phyloP scores from a whole-genome alignment of 164 flowering plant species.

The Saururus chinensis region DNA sequence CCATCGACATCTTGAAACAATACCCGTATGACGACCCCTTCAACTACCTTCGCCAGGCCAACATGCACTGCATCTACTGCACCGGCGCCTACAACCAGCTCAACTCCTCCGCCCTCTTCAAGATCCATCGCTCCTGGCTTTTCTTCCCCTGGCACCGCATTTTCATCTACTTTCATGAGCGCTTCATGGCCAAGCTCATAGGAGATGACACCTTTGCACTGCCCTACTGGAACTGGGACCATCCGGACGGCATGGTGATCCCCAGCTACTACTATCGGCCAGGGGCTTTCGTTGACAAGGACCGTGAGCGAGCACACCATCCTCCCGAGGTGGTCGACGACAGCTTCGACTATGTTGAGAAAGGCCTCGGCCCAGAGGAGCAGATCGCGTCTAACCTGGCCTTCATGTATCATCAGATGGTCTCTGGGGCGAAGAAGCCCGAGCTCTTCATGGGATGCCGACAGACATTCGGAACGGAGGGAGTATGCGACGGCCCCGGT shows the following conservation, averaged over 20 bases:
- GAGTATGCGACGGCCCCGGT: constrained; percentile 17
- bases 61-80: constrained; percentile 23
- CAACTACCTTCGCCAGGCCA: constrained; percentile 15
- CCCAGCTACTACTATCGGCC: constrained; percentile 11
- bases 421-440: constrained; percentile 22
- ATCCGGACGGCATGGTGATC: constrained; percentile 16
- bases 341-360: constrained; percentile 12
- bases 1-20: constrained; percentile 18
- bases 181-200: constrained; percentile 15
- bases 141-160: constrained; percentile 23
- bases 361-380: constrained; percentile 4
- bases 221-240: constrained; percentile 26
- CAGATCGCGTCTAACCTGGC: constrained; percentile 8
- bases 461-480: constrained; percentile 10
- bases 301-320: constrained; percentile 11
- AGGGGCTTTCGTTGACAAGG: constrained; percentile 5
- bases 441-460: constrained; percentile 23
- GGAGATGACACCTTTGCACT: constrained; percentile 18
- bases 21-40: constrained; percentile 16
- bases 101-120: constrained; percentile 25
- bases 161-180: constrained; percentile 20
- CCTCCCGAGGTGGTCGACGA: constrained; percentile 11
- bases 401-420: constrained; percentile 23
- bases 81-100: constrained; percentile 20
- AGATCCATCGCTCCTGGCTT: constrained; percentile 22